These are phyloP conservation scores for Aspergillus alliaceus DNA, from an alignment of 2,329 filamentous ascomycete species.

Conservation along the genomic window DNA sequence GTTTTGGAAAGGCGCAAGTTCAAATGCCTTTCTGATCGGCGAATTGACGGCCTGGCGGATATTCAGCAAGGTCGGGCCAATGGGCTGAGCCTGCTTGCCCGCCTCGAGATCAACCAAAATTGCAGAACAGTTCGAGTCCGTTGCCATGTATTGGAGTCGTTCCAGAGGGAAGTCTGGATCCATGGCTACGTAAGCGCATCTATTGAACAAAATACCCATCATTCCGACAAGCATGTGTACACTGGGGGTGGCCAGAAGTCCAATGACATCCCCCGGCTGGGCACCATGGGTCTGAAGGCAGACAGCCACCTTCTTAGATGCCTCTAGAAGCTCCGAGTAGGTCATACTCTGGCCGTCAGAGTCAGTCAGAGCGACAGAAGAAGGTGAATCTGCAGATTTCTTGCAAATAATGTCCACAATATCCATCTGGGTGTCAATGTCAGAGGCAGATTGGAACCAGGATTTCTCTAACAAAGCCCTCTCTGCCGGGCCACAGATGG, in stretches of 20 bases:
- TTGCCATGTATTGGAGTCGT: neutral
- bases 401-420: neutral
- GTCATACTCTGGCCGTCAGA: neutral
- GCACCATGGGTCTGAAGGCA: neutral
- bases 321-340: neutral
- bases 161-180: neutral
- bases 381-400: neutral
- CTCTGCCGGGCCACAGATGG: neutral
- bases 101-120: no score
- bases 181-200: conserved; percentile 1
- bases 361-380: neutral
- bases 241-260: neutral
- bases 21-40: no score
- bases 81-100: no score
- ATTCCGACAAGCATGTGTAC: neutral
- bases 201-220: neutral
- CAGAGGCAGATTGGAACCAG: neutral
- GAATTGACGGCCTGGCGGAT: no score
- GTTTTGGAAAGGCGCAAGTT: no score
- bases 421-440: neutral
- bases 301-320: neutral
- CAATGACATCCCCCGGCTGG: neutral
- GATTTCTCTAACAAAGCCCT: neutral
- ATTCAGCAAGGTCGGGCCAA: no score
- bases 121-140: no score